Conservation (phyloP, 495 filamentous ascomycete species). For the Aspergillus saccharolyticus region DNA sequence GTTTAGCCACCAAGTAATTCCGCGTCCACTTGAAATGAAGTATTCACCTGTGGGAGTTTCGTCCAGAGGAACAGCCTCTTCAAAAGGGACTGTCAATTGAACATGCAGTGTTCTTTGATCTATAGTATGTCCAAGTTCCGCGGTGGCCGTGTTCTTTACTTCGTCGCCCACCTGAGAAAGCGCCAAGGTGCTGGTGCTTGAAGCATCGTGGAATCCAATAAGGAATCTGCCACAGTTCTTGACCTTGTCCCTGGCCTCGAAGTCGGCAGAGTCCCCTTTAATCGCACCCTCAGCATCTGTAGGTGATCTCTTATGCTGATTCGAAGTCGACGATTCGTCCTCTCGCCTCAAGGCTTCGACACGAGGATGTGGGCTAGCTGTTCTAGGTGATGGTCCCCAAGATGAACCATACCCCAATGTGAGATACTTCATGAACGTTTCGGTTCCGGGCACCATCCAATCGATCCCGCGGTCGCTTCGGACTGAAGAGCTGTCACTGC, state of each 20-base stretch:
- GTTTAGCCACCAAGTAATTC: background rate
- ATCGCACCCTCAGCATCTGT: background rate
- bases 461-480: conserved; percentile 21
- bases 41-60: conserved; percentile 16
- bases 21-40: background rate
- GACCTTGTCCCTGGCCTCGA: background rate
- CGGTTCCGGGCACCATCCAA: conserved; percentile 30
- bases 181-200: conserved; percentile 47
- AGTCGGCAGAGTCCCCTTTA: background rate
- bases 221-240: conserved; percentile 55
- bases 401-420: conserved; percentile 58
- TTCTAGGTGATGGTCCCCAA: conserved; percentile 46
- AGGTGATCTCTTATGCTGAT: conserved; percentile 7
- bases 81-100: conserved; percentile 16
- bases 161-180: conserved; percentile 22
- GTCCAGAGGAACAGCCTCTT: conserved; percentile 13
- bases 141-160: conserved; percentile 17
- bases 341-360: conserved; percentile 20
- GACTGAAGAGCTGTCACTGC: conserved; percentile 16
- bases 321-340: background rate
- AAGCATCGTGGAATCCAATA: conserved; percentile 63
- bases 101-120: conserved; percentile 49
- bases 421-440: conserved; percentile 53
- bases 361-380: conserved; percentile 22
- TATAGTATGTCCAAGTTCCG: conserved; percentile 36